A percentile compares a stretch with the other conserved stretches of the same genome.
phyloP scores from a whole-genome alignment of 495 filamentous ascomycete species.

The Hapsidospora chrysogenum region DNA sequence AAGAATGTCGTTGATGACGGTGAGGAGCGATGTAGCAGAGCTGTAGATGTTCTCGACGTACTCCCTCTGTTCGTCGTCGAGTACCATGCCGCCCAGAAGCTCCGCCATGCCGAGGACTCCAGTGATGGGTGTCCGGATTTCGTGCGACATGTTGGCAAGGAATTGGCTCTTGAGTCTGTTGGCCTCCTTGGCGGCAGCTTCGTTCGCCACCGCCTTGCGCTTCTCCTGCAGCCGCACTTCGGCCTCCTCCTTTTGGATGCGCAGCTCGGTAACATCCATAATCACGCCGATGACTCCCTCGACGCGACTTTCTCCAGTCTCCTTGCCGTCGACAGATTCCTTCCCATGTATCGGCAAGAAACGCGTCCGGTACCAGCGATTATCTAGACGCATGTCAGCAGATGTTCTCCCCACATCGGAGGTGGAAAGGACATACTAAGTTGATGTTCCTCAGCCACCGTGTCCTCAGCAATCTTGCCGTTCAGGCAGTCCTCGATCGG shows the following conservation, averaged over 20 bases:
- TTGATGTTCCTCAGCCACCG: conserved; percentile 25
- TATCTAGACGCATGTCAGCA: conserved; percentile 10
- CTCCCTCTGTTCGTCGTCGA: conserved; percentile 54
- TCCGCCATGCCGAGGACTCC: conserved; percentile 65
- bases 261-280: conserved; percentile 53
- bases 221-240: conserved; percentile 44
- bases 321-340: conserved; percentile 24
- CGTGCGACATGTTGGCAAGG: conserved; percentile 73
- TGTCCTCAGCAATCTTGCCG: conserved; percentile 30
- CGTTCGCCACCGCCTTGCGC: conserved; percentile 41
- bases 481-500: conserved; percentile 40
- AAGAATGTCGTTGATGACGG: conserved; percentile 79
- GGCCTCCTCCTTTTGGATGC: conserved; percentile 37
- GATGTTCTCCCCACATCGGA: background rate
- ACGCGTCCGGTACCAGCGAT: conserved; percentile 46
- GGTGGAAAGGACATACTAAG: conserved; percentile 13
- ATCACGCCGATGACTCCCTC: conserved; percentile 52
- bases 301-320: conserved; percentile 23
- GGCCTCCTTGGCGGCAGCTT: conserved; percentile 51
- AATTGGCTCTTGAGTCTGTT: conserved; percentile 53
- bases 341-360: conserved; percentile 41
- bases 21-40: conserved; percentile 65
- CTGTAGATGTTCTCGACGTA: conserved; percentile 64
- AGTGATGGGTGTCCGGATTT: conserved; percentile 56
- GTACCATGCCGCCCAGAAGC: conserved; percentile 46